Evolutionary conservation across 441 rosid species (phyloP).

Genomic region (Theobroma grandiflorum): DNA sequence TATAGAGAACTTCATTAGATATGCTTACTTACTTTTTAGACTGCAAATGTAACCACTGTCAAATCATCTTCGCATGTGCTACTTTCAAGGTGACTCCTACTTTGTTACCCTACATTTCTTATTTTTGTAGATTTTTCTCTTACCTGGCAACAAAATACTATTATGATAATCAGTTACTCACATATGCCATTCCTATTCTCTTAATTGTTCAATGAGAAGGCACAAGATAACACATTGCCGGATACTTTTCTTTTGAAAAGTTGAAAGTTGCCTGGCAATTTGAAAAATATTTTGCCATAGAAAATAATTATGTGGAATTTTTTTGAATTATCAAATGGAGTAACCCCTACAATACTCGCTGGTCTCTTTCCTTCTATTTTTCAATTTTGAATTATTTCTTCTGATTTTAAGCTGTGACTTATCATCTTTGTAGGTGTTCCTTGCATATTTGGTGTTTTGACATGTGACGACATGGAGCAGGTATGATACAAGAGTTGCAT

Average conservation of each 20-base stretch:
- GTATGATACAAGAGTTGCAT: constrained; percentile 35
- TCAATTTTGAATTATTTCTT: background rate
- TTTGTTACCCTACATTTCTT: background rate
- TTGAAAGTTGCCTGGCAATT: background rate
- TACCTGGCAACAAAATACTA: background rate
- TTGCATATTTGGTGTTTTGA: constrained; percentile 88
- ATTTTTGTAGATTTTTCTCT: constrained; percentile 2
- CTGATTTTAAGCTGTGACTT: constrained; percentile 6
- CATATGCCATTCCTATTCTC: background rate
- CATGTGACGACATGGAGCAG: constrained; percentile 97
- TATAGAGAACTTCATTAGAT: background rate
- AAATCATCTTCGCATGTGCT: background rate
- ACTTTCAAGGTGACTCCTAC: background rate
- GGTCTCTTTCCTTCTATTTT: background rate
- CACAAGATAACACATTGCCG: background rate
- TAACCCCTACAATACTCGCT: background rate
- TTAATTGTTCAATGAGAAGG: background rate
- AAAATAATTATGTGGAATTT: background rate
- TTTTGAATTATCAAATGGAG: background rate
- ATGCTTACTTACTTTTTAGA: constrained; percentile 3
- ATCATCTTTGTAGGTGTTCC: constrained; percentile 71
- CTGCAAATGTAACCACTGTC: background rate
- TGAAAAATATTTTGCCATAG: background rate
- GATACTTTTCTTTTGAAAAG: constrained; percentile 8
- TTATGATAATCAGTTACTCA: background rate